Conservation (phyloP, 352 stramenopile species). For the Phytophthora boehmeriae region DNA sequence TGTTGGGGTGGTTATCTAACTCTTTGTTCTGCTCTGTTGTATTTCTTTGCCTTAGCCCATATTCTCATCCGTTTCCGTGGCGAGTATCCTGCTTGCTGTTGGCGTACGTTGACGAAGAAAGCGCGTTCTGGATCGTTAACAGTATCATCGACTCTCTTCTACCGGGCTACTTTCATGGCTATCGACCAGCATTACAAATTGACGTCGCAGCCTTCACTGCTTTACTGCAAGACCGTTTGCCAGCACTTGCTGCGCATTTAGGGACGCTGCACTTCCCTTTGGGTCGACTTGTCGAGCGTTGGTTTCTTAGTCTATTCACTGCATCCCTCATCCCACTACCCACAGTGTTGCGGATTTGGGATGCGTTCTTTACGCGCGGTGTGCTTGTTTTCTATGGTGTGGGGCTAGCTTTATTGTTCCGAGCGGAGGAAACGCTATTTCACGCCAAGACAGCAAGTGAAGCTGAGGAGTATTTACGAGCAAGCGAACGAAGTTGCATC, state of each 20-base stretch:
- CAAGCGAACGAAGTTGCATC: conserved; percentile 66
- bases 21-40: conserved; percentile 1
- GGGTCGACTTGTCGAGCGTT: conserved; percentile 63
- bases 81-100: conserved; percentile 67
- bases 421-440: conserved; percentile 72
- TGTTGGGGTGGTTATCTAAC: conserved; percentile 1
- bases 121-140: conserved; percentile 83
- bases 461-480: conserved; percentile 53
- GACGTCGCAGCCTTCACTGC: conserved; percentile 62
- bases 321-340: conserved; percentile 65
- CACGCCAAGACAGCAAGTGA: conserved; percentile 56
- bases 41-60: conserved; percentile 46
- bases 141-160: conserved; percentile 74
- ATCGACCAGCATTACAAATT: conserved; percentile 73
- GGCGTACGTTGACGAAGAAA: conserved; percentile 82
- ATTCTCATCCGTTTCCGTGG: conserved; percentile 78
- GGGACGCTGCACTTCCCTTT: conserved; percentile 55
- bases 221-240: conserved; percentile 57
- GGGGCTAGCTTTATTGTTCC: conserved; percentile 69
- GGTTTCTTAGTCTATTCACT: conserved; percentile 83
- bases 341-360: conserved; percentile 84
- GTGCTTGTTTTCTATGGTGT: conserved; percentile 75
- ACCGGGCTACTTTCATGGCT: conserved; percentile 80
- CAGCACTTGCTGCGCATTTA: conserved; percentile 62
- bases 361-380: conserved; percentile 77